Evolutionary conservation across 129 eudicot genomes (phyloP), one percentile per base, ranked within the genome.

Genomic region (Oenanthe sinensis): DNA sequence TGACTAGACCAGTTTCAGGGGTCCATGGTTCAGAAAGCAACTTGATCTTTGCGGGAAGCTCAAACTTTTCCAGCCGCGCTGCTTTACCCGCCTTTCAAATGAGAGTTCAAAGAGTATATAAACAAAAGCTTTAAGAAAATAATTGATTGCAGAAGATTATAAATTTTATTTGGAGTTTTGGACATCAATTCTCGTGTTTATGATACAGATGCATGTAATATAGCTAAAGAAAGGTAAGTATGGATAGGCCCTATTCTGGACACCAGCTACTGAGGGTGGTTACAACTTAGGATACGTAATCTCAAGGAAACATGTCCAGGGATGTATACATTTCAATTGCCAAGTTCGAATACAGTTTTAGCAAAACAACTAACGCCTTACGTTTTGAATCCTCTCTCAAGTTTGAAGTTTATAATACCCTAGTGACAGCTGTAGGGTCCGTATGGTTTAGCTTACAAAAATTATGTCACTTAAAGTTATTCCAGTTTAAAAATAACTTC

Each of bases 1-100:
- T 94, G 42, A 94, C 97, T 11, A 94, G 88, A 33, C 98, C 97
- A 13, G 97, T 89, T 84, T 94, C 97, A 20, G 98, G 98, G 28
- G 98, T 94, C 98, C 98, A 94, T 49, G 96, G 81, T 82, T 94
- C 98, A 1, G 92, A 79, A 80, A 94, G 88, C 81, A 94, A 77
- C 71, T 91, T 90, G 80, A 94, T 94, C 85, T 90, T 94, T 43
- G 92, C 84, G 14, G 97, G 98, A 46, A 94, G 86, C 91, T 94
- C 98, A 55, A 94, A 88, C 80, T 87, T 91, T 89, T 90, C 91
- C 80, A 94, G 63, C 16, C 85, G 84, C 11, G 88, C 97, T 50
- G 87, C 90, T 81, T 91, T 94, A 68, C 87, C 98, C 75, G 89
- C 98, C 98, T 94, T 80, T 71, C 71, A 1, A 40, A 65, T 28